phyloP scores from a whole-genome alignment of 495 filamentous ascomycete species.

The Hypoxylon lienhwacheense region DNA sequence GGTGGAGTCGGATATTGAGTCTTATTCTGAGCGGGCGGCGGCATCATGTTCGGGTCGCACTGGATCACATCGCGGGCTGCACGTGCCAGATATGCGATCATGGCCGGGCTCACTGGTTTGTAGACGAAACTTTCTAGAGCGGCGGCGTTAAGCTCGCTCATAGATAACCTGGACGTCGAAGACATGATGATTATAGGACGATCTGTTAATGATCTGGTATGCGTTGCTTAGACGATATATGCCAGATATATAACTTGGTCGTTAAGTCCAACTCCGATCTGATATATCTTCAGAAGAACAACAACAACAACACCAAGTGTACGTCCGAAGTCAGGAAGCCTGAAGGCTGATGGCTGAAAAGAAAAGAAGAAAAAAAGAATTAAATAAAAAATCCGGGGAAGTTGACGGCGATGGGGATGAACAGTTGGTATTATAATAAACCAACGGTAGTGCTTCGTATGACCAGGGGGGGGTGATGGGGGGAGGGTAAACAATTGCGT shows the following conservation, averaged over 20 bases:
- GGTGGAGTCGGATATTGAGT: slow-evolving; percentile 68
- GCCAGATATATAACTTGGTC: no score
- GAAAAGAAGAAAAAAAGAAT: slow-evolving; percentile 10
- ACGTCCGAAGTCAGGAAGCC: no score
- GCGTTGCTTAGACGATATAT: slow-evolving; percentile 16
- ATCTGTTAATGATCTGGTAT: slow-evolving; percentile 22
- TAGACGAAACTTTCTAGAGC: slow-evolving; percentile 91
- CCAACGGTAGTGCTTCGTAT: slow-evolving; percentile 16
- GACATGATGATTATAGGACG: slow-evolving; percentile 50
- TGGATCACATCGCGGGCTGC: slow-evolving; percentile 88
- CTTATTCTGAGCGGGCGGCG: slow-evolving; percentile 42
- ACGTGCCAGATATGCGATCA: slow-evolving; percentile 81
- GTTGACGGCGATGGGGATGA: slow-evolving; percentile 8
- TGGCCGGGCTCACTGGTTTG: slow-evolving; percentile 74
- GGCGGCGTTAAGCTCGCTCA: slow-evolving; percentile 65
- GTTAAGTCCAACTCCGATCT: not conserved
- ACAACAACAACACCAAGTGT: no score
- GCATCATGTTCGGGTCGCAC: slow-evolving; percentile 68
- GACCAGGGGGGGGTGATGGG: slow-evolving; percentile 11
- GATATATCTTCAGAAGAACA: slow-evolving; percentile 12
- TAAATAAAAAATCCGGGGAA: slow-evolving; percentile 32
- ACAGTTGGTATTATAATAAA: slow-evolving; percentile 23
- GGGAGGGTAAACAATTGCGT: slow-evolving; percentile 1
- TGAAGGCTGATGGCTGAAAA: no score
- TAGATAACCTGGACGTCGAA: slow-evolving; percentile 41